A percentile compares a stretch with the other conserved stretches of the same genome.
Evolutionary conservation across 2,329 filamentous ascomycete genomes (phyloP).

Genomic region (Penicillium sp.): DNA sequence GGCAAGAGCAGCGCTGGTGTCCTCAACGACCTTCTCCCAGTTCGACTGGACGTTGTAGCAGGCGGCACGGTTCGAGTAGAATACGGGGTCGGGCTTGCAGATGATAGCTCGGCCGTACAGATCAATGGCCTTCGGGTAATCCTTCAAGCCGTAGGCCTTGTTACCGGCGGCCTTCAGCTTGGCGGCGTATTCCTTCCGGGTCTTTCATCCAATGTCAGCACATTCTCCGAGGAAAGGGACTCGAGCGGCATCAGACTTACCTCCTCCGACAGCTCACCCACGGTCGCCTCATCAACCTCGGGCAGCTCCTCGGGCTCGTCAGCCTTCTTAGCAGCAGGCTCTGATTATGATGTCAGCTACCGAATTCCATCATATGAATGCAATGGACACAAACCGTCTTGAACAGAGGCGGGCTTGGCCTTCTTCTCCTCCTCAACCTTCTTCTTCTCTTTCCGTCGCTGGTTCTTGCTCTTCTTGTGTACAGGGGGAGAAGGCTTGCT

Average conservation of each 20-base stretch:
- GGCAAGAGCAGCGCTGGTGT: conserved; percentile 90
- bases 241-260: conserved; percentile 30
- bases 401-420: conserved; percentile 47
- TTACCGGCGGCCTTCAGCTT: conserved; percentile 96
- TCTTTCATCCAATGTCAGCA: conserved; percentile 44
- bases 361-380: conserved; percentile 1
- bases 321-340: conserved; percentile 44
- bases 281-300: conserved; percentile 56
- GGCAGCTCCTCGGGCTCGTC: conserved; percentile 67
- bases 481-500: conserved; percentile 40
- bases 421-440: conserved; percentile 55
- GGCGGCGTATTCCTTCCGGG: conserved; percentile 81
- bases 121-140: conserved; percentile 89
- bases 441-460: conserved; percentile 72
- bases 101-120: conserved; percentile 94
- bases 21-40: conserved; percentile 95
- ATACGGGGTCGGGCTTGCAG: conserved; percentile 96
- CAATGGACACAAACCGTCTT: conserved; percentile 32
- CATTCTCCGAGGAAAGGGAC: not conserved
- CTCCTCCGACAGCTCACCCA: conserved; percentile 48
- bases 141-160: conserved; percentile 91
- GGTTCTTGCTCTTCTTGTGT: conserved; percentile 80
- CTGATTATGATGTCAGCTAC: conserved; percentile 24
- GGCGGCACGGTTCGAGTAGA: conserved; percentile 97
- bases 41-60: conserved; percentile 92